Evolutionary conservation across 1,284 basidiomycete genomes (phyloP), one percentile per base, ranked within the genome.

Genomic region (Irpex sp.): DNA sequence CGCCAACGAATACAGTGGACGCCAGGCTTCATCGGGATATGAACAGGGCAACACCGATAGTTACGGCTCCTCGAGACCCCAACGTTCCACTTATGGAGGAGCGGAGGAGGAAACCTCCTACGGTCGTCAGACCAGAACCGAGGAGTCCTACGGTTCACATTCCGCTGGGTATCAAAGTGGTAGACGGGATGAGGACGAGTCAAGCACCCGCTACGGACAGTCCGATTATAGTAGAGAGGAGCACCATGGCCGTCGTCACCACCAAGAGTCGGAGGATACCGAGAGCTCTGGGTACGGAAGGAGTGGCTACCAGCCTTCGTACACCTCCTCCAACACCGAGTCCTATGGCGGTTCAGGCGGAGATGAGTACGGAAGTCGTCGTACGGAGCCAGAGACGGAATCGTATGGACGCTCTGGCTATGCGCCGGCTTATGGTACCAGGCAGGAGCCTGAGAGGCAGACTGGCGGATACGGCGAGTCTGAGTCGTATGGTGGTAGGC

Each of bases 211-310:
- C n/a, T 64, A 63, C 8, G 61, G 59, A 31, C 56, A 40, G 26
- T 37, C 60, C 4, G 48, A 26, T n/a, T 65, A 68, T 48, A 63
- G 63, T 6, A 56, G 64, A 37, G 62, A 55, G 54, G 19, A 55
- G 7, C 54, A 21, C 31, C 52, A 54, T 48, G n/a, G 40, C 4
- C 34, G 44, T 34, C 17, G 34, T 47, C 26, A 51, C 51, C 40
- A 48, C 8, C 9, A 58, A 31, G 36, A 61, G 21, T 26, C 21
- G 6, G 57, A 62, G 17, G 15, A 31, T 13, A 5, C 19, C 11
- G 58, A 56, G 26, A 36, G 38, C n/a, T 15, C 31, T 5, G 59
- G n/a, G 21, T 21, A 47, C 38, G 38, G 15, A 40, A 40, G 38
- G 19, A 38, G 63, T 37, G 63, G 60, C 1, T 64, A 64, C 52